Percentiles rank a stretch among this genome's conserved stretches.
These are phyloP conservation scores for Nepenthes alata DNA, from an alignment of 179 eudicot genomes.

Conservation along the genomic window DNA sequence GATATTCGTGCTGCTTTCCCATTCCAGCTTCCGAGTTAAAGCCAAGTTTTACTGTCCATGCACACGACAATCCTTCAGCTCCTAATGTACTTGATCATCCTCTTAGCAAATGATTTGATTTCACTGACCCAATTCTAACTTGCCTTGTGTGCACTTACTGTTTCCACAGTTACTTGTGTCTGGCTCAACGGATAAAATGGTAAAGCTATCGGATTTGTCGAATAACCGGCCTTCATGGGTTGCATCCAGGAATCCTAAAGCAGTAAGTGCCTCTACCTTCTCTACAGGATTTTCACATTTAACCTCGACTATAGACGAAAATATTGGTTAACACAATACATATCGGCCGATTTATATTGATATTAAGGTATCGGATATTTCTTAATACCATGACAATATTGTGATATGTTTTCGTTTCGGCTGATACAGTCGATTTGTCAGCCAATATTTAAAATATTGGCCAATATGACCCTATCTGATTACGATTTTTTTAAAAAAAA, in stretches of 20 bases:
- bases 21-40: conserved; percentile 29
- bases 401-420: too few relatives aligned
- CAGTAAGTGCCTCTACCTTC: conserved; percentile 35
- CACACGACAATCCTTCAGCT: conserved; percentile 60
- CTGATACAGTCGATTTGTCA: too few relatives aligned
- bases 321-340: too few relatives aligned
- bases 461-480: too few relatives aligned
- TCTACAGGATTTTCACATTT: background rate
- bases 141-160: background rate
- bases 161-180: conserved; percentile 68
- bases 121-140: conserved; percentile 2
- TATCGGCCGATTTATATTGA: too few relatives aligned
- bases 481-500: too few relatives aligned
- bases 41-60: conserved; percentile 76
- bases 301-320: too few relatives aligned
- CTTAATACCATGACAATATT: too few relatives aligned
- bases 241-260: conserved; percentile 65
- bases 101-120: background rate
- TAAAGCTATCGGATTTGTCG: conserved; percentile 85
- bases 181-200: conserved; percentile 86
- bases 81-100: conserved; percentile 47
- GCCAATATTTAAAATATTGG: too few relatives aligned
- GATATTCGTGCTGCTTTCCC: conserved; percentile 58
- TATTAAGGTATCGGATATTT: too few relatives aligned
- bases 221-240: conserved; percentile 69